Evolutionary conservation across 73 alveolate genomes (phyloP), one percentile per base, ranked within the genome.

Genomic region (Stentor coeruleus): DNA sequence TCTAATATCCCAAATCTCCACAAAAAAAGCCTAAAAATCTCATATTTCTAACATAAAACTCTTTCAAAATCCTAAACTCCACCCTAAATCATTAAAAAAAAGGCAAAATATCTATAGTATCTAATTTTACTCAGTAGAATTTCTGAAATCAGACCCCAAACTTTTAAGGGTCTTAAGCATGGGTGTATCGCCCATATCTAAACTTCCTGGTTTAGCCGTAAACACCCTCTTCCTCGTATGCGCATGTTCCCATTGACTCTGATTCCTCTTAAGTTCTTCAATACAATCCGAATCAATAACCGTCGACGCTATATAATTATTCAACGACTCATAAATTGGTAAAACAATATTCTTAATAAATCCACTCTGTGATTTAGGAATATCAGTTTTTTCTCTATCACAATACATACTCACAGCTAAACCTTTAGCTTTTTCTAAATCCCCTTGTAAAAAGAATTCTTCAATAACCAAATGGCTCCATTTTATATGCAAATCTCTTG

Each of bases 401-500:
- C 81, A 66, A 66, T 66, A 66, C 81, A 66, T 66, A 30, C 59
- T 30, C n/a, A 66, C 35, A 2, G 81, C 30, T 20, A 66, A 57
- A 33, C 30, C 30, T 57, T 33, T 66, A n/a, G 38, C n/a, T 66
- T 2, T 66, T 36, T 66, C 81, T 15, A 33, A 15, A 2, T 66
- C 81, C 0, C 81, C 81, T 36, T 66, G 81, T 30, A 30, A 30
- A 66, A 66, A 66, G 30, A 66, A 66, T 2, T 66, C 81, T 2
- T 66, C 81, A 33, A 66, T 36, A 2, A 66, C 81, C 35, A 33
- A 57, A 31, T 57, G 28, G 28, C 73, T 57, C 87, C 87, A 81
- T 2, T 40, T 3, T 33, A 35, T 81, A 81, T 79, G 81, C 66
- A 81, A 31, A 66, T 58, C 84, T 33, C 20, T 74, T n/a, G 84